phyloP scores from a whole-genome alignment of 2,329 filamentous ascomycete genomes.

The Lasiodiplodia hormozganensis region DNA sequence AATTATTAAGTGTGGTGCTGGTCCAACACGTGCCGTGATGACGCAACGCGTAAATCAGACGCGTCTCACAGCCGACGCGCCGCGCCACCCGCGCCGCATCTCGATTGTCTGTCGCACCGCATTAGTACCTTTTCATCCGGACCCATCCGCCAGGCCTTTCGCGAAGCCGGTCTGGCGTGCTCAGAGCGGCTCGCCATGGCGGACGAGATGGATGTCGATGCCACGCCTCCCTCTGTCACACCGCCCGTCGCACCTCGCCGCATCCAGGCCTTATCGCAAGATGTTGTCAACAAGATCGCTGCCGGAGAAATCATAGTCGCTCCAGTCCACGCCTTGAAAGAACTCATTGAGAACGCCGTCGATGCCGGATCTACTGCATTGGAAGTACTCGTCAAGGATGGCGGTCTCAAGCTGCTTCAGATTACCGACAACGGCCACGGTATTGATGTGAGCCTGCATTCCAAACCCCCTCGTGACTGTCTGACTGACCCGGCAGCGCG shows the following conservation, averaged over 20 bases:
- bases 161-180: neutral
- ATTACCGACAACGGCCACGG: conserved; percentile 98
- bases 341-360: conserved; percentile 95
- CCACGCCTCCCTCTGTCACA: conserved; percentile 41
- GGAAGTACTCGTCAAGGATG: conserved; percentile 92
- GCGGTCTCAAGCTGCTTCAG: conserved; percentile 91
- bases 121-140: neutral
- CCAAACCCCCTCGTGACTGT: too few species aligned
- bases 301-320: conserved; percentile 98
- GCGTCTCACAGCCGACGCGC: conserved; percentile 9
- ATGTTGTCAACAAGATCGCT: conserved; percentile 98
- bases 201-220: conserved; percentile 41
- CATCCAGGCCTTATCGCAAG: conserved; percentile 81
- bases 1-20: neutral
- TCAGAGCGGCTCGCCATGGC: conserved; percentile 34
- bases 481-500: conserved; percentile 65
- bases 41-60: conserved; percentile 7
- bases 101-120: neutral
- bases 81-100: conserved; percentile 5
- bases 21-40: conserved; percentile 5
- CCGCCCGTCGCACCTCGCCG: conserved; percentile 46
- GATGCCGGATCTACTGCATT: conserved; percentile 94
- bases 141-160: neutral
- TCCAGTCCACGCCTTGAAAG: conserved; percentile 93
- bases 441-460: conserved; percentile 71